These are phyloP conservation scores for Thalassiosira profunda DNA, from an alignment of 108 stramenopile genomes.

Conservation along the genomic window DNA sequence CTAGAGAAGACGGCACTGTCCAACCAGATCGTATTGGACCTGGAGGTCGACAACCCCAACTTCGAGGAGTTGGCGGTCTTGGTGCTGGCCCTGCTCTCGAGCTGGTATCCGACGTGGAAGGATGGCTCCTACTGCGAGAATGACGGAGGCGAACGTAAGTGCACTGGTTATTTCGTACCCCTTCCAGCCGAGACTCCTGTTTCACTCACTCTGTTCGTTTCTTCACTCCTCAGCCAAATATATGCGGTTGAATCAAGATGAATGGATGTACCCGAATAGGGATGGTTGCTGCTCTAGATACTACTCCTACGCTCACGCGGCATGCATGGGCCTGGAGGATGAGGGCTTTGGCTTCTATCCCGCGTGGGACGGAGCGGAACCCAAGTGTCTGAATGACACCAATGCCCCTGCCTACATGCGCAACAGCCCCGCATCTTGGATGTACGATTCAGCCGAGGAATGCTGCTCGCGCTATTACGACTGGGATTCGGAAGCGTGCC, in stretches of 20 bases:
- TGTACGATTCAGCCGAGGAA: neutral
- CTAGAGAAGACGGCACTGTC: neutral
- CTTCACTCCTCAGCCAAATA: no score
- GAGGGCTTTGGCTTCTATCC: conserved; percentile 5
- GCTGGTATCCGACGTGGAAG: conserved; percentile 17
- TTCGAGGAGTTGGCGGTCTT: conserved; percentile 1
- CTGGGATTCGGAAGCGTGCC: neutral
- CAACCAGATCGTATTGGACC: neutral
- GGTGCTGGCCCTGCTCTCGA: neutral
- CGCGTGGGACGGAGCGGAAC: neutral
- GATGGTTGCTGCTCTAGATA: conserved; percentile 3
- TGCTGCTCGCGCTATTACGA: conserved; percentile 12
- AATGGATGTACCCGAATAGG: conserved; percentile 1
- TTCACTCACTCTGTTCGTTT: no score
- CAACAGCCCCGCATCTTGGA: conserved; percentile 1
- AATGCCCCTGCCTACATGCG: conserved; percentile 17
- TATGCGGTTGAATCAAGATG: neutral
- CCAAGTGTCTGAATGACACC: conserved; percentile 6
- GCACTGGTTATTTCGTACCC: no score
- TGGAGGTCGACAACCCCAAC: conserved; percentile 6
- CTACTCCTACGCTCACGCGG: conserved; percentile 15
- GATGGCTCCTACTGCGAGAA: conserved; percentile 6
- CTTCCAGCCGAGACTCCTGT: no score
- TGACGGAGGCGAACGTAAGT: no score
- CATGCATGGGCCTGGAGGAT: conserved; percentile 9